phyloP scores from a whole-genome alignment of 1,139 yeast species.

The Magnusiomyces suaveolens region DNA sequence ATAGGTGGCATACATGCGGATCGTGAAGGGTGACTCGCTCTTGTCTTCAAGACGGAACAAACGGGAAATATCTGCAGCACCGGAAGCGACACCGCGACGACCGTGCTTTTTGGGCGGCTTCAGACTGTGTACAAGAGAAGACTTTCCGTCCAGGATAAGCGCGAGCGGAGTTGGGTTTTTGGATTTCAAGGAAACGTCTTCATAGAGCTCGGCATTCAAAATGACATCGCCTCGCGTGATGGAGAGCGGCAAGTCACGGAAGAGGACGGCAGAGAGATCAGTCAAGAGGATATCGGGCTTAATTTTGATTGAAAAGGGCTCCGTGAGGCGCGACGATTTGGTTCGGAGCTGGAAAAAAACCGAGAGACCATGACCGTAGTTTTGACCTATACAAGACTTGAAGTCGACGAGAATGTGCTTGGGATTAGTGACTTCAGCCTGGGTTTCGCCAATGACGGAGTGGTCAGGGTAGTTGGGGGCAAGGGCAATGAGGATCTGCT shows the following conservation, averaged over 20 bases:
- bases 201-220: conserved; percentile 29
- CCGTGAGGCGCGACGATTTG: conserved; percentile 57
- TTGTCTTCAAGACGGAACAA: conserved; percentile 61
- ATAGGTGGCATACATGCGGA: conserved; percentile 65
- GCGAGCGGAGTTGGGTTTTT: conserved; percentile 14
- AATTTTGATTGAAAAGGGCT: conserved; percentile 66
- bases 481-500: conserved; percentile 62
- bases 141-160: conserved; percentile 9
- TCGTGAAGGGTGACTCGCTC: conserved; percentile 56
- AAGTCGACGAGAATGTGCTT: conserved; percentile 76
- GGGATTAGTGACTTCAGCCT: conserved; percentile 39
- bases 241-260: conserved; percentile 66
- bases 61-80: conserved; percentile 78
- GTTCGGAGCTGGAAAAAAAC: conserved; percentile 69
- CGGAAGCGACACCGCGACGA: conserved; percentile 79
- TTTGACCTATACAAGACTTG: conserved; percentile 52
- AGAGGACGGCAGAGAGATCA: conserved; percentile 70
- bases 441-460: conserved; percentile 27
- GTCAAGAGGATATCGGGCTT: conserved; percentile 51
- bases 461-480: conserved; percentile 59
- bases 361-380: conserved; percentile 51
- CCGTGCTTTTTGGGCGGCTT: conserved; percentile 28
- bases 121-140: conserved; percentile 6
- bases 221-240: conserved; percentile 32
- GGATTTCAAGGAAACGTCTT: conserved; percentile 23